A percentile compares a stretch with the other conserved stretches of the same genome.
These are phyloP conservation scores for Tulasnella sp. DNA, from an alignment of 768 basidiomycete genomes.

Conservation along the genomic window DNA sequence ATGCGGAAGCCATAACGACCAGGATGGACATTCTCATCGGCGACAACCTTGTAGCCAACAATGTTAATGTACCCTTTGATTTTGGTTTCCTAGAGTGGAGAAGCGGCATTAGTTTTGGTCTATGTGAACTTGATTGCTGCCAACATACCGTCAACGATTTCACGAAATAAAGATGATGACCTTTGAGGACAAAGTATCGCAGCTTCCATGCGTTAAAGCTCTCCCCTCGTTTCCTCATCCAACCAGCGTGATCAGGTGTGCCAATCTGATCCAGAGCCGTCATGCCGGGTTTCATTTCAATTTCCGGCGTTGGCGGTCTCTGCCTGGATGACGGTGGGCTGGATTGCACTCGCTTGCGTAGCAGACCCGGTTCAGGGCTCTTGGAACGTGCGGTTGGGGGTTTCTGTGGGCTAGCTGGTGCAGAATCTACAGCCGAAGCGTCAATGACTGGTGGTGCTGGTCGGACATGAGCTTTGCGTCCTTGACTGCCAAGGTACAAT, in stretches of 20 bases:
- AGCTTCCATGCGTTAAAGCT: conserved; percentile 86
- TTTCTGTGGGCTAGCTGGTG: too few relatives aligned
- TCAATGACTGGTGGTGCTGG: neutral
- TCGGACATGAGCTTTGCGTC: neutral
- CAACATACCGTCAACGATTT: conserved; percentile 44
- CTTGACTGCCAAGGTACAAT: conserved; percentile 5
- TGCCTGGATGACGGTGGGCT: neutral
- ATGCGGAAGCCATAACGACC: conserved; percentile 93
- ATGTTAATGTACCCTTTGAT: conserved; percentile 96
- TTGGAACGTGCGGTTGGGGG: too few relatives aligned
- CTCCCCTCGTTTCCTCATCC: conserved; percentile 94
- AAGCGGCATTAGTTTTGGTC: conserved; percentile 6
- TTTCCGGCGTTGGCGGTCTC: conserved; percentile 2
- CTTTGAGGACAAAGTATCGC: conserved; percentile 87
- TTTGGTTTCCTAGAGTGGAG: conserved; percentile 58
- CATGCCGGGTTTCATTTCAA: conserved; percentile 34
- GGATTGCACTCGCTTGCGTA: neutral
- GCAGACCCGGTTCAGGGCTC: neutral
- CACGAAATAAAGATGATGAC: conserved; percentile 78
- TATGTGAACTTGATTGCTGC: neutral
- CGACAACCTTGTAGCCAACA: conserved; percentile 79
- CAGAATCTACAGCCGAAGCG: too few relatives aligned
- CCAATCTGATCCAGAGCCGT: conserved; percentile 87
- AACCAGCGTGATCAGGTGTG: conserved; percentile 75
- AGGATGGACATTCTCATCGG: conserved; percentile 83